A percentile compares a stretch with the other conserved stretches of the same genome.
phyloP scores from a whole-genome alignment of 1,284 basidiomycete species.

The Sporisorium reilianum region DNA sequence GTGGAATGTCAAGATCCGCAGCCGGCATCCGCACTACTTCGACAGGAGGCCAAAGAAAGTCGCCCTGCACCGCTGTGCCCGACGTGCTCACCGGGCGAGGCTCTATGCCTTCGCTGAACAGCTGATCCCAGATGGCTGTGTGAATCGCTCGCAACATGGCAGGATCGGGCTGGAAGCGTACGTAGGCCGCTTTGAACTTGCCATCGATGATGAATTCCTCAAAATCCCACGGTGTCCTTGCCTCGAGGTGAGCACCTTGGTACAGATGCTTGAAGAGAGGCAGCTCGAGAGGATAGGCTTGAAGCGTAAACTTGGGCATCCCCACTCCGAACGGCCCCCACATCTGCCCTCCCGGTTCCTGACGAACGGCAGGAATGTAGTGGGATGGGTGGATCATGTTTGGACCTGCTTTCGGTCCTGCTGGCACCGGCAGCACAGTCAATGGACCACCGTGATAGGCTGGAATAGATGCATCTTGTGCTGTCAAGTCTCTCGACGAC shows the following conservation, averaged over 20 bases:
- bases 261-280: slow-evolving; percentile 8
- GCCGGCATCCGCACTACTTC: neutral
- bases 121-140: neutral
- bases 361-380: neutral
- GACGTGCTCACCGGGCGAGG: neutral
- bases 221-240: slow-evolving; percentile 1
- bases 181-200: neutral
- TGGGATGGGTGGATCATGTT: too few relatives aligned
- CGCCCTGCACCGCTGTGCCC: slow-evolving; percentile 1
- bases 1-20: neutral
- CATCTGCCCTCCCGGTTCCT: neutral
- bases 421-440: too few relatives aligned
- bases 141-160: neutral
- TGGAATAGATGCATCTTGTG: too few relatives aligned
- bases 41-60: slow-evolving; percentile 22
- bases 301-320: neutral
- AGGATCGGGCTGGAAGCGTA: slow-evolving; percentile 1
- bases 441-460: too few relatives aligned
- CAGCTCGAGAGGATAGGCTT: slow-evolving; percentile 7
- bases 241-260: neutral
- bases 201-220: neutral
- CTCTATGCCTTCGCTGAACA: neutral
- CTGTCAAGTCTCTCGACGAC: too few relatives aligned
- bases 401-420: too few relatives aligned
- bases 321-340: slow-evolving; percentile 3